Percentiles rank a stretch among this genome's conserved stretches.
These are phyloP conservation scores for Carex pumila DNA, from an alignment of 176 grass and related monocot genomes.

Conservation along the genomic window DNA sequence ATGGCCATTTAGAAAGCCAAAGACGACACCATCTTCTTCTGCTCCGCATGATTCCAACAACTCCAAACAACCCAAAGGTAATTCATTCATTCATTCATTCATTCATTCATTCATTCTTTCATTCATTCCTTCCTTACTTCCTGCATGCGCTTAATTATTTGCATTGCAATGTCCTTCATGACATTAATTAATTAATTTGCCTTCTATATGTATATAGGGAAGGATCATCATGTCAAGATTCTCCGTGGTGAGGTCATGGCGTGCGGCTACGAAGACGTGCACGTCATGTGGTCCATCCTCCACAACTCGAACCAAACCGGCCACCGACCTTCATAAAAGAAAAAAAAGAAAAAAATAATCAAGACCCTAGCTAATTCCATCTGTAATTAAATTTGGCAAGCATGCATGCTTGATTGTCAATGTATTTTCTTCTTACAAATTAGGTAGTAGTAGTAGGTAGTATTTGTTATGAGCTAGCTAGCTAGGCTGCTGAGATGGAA, in stretches of 20 bases:
- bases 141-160: no score
- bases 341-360: neutral
- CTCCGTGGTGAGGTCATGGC: slow-evolving; percentile 28
- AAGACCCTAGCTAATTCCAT: neutral
- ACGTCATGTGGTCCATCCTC: slow-evolving; percentile 28
- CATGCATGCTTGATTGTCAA: no score
- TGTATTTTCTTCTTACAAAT: no score
- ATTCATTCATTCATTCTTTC: no score
- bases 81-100: neutral
- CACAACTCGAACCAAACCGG: neutral
- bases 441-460: no score
- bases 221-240: slow-evolving; percentile 11
- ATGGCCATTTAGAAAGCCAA: slow-evolving; percentile 15
- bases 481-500: neutral
- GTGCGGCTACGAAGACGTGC: slow-evolving; percentile 23
- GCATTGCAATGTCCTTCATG: no score
- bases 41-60: neutral
- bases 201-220: neutral
- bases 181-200: no score
- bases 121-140: no score
- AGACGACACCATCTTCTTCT: neutral
- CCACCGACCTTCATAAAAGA: neutral
- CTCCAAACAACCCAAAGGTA: neutral
- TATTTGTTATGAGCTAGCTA: neutral
- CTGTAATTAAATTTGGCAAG: neutral